Percentiles rank a stretch among this genome's conserved stretches.
These are phyloP conservation scores for Simmondsia chinensis DNA, from an alignment of 148 eudicot species.

Conservation along the genomic window DNA sequence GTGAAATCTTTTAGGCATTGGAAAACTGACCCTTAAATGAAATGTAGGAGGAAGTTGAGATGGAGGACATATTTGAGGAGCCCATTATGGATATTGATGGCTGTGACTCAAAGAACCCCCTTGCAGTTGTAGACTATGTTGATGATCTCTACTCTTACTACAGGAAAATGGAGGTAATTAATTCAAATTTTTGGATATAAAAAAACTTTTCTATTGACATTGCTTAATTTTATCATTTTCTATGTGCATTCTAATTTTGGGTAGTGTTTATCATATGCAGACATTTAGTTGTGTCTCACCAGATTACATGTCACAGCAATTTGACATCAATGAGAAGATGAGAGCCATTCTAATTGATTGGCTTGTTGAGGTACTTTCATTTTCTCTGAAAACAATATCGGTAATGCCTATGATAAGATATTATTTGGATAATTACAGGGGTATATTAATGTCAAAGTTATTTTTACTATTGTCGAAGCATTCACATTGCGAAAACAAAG, in stretches of 20 bases:
- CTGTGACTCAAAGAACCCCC: slow-evolving; percentile 51
- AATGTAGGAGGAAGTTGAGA: slow-evolving; percentile 52
- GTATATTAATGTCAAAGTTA: too few species aligned
- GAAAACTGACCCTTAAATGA: slow-evolving; percentile 1
- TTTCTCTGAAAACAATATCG: not conserved
- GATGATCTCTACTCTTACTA: slow-evolving; percentile 63
- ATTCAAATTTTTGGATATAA: too few species aligned
- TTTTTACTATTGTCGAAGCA: too few species aligned
- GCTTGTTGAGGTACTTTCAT: slow-evolving; percentile 60
- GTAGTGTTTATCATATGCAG: slow-evolving; percentile 18
- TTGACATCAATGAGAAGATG: slow-evolving; percentile 75
- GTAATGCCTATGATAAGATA: too few species aligned
- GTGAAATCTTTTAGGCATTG: too few species aligned
- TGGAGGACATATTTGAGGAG: slow-evolving; percentile 80
- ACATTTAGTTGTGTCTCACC: slow-evolving; percentile 44
- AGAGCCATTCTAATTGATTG: slow-evolving; percentile 79
- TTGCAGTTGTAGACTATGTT: slow-evolving; percentile 58
- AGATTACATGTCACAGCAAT: slow-evolving; percentile 53
- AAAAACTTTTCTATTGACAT: too few species aligned
- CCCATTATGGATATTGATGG: slow-evolving; percentile 55
- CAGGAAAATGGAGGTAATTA: slow-evolving; percentile 57
- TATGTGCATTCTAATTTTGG: not conserved
- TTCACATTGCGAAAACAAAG: too few species aligned
- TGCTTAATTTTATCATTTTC: too few species aligned
- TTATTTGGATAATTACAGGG: too few species aligned